Conservation (phyloP, 1,139 yeast species). For the Meyerozyma athensensis region DNA sequence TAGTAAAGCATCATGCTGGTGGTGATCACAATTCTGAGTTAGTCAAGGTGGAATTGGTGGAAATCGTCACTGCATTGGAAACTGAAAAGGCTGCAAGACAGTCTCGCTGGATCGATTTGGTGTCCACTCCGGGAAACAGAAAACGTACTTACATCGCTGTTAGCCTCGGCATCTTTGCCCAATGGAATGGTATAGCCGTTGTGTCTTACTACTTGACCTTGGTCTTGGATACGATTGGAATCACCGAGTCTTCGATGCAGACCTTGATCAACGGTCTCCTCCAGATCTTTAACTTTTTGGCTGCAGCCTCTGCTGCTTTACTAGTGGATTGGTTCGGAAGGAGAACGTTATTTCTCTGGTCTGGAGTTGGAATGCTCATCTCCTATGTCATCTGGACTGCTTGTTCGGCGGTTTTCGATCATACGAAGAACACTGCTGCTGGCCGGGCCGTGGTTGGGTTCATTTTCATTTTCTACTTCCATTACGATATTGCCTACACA, state of each 20-base stretch:
- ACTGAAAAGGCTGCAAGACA: slow-evolving; percentile 1
- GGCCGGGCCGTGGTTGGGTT: slow-evolving; percentile 32
- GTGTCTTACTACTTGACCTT: slow-evolving; percentile 14
- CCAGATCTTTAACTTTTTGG: slow-evolving; percentile 1
- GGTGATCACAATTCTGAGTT: slow-evolving; percentile 4
- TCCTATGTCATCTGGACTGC: slow-evolving; percentile 30
- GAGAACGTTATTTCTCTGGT: slow-evolving; percentile 8
- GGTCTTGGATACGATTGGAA: slow-evolving; percentile 14
- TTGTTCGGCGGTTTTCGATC: slow-evolving; percentile 20
- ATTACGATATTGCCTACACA: slow-evolving; percentile 22
- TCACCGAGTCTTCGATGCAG: slow-evolving; percentile 8
- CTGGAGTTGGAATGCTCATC: slow-evolving; percentile 18
- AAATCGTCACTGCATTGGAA: slow-evolving; percentile 5
- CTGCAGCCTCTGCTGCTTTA: slow-evolving; percentile 4
- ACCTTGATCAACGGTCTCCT: slow-evolving; percentile 2
- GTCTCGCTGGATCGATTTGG: slow-evolving; percentile 1
- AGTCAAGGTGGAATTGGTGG: slow-evolving; percentile 5
- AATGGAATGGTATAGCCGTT: slow-evolving; percentile 13
- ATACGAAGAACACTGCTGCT: slow-evolving; percentile 15
- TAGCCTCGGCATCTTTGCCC: slow-evolving; percentile 10
- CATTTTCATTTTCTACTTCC: slow-evolving; percentile 28
- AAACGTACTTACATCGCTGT: slow-evolving; percentile 9
- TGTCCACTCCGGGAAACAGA: slow-evolving; percentile 6
- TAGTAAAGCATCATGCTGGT: slow-evolving; percentile 6
- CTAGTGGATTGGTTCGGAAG: slow-evolving; percentile 7